A percentile compares a stretch with the other conserved stretches of the same genome.
Evolutionary conservation across 1,139 yeast species (phyloP).

Genomic region (Blastobotrys persicus): DNA sequence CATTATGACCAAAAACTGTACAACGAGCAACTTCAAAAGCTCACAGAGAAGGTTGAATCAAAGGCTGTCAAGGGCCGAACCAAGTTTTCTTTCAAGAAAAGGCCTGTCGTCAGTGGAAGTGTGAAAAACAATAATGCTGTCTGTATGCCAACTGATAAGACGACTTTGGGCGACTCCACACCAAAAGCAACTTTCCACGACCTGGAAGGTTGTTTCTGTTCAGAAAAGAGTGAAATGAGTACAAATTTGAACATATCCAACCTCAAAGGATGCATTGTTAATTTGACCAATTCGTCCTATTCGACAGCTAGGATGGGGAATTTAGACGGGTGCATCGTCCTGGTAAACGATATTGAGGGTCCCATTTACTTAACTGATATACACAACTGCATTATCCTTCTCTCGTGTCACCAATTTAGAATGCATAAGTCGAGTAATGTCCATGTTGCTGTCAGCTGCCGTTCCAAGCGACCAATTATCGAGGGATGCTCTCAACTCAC

Average conservation of each 20-base stretch:
- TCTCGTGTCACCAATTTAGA: conserved; percentile 35
- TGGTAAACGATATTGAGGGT: conserved; percentile 26
- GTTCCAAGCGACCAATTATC: conserved; percentile 32
- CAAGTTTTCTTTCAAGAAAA: conserved; percentile 21
- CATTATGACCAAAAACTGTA: conserved; percentile 28
- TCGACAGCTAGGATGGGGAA: conserved; percentile 23
- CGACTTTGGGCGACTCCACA: neutral
- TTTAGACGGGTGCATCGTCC: conserved; percentile 24
- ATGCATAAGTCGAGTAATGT: conserved; percentile 30
- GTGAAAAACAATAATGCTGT: neutral
- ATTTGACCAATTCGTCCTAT: conserved; percentile 10
- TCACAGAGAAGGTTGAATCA: conserved; percentile 16
- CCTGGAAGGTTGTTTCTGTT: neutral
- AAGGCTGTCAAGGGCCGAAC: conserved; percentile 18
- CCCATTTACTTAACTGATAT: conserved; percentile 28
- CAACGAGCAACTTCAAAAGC: conserved; percentile 19
- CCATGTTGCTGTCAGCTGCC: conserved; percentile 28
- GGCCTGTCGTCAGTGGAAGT: neutral
- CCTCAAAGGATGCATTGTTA: conserved; percentile 17
- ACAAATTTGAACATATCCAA: conserved; percentile 15
- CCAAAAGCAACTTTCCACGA: neutral
- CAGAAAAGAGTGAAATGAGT: neutral
- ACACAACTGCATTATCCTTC: conserved; percentile 22
- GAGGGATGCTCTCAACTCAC: conserved; percentile 28
- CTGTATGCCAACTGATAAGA: neutral